Percentiles rank a stretch among this genome's conserved stretches.
Evolutionary conservation across 2,329 filamentous ascomycete species (phyloP).

Genomic region (Colletotrichum simmondsii): DNA sequence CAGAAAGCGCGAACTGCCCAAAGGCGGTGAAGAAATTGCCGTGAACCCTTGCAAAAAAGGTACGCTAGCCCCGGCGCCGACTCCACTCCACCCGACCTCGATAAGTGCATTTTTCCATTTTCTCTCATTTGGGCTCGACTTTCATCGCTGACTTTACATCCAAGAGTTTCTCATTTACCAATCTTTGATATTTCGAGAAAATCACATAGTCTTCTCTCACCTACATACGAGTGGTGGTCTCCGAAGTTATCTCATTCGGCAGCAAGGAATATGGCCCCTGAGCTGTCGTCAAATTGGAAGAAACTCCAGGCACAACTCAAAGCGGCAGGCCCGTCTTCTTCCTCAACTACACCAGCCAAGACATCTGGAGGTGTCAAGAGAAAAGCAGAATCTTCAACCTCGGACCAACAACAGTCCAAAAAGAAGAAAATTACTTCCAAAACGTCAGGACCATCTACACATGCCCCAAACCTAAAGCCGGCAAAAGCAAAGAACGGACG

Average conservation of each 20-base stretch:
- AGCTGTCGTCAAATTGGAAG: conserved; percentile 81
- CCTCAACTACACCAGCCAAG: conserved; percentile 44
- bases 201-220: neutral
- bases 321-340: conserved; percentile 51
- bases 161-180: neutral
- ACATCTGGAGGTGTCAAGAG: conserved; percentile 50
- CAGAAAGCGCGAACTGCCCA: conserved; percentile 27
- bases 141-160: neutral
- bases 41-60: conserved; percentile 4
- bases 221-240: neutral
- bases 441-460: conserved; percentile 29
- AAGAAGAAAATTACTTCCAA: conserved; percentile 41
- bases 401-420: conserved; percentile 41
- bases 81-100: neutral
- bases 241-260: neutral
- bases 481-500: conserved; percentile 41
- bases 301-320: conserved; percentile 74
- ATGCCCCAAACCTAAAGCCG: conserved; percentile 28
- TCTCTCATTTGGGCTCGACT: neutral
- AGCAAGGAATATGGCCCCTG: conserved; percentile 51
- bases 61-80: no score
- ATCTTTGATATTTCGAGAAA: neutral
- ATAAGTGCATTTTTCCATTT: conserved; percentile 29
- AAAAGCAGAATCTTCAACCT: conserved; percentile 48
- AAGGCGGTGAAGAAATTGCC: conserved; percentile 26